Conservation (phyloP, 1,139 yeast genomes). For the Chernovozyma aurita region DNA sequence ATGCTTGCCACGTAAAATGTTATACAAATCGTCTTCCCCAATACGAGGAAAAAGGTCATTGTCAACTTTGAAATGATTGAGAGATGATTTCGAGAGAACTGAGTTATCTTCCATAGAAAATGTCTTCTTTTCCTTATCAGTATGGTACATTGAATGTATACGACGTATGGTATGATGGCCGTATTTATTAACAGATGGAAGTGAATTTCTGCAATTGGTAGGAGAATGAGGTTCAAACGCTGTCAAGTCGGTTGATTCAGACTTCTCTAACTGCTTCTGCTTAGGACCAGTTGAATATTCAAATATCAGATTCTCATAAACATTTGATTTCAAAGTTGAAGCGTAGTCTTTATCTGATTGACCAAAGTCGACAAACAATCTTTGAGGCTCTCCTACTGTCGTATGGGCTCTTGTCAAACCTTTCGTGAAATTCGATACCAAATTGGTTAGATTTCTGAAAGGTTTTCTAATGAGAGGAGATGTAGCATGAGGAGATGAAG, state of each 20-base stretch:
- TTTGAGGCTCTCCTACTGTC: slow-evolving; percentile 1
- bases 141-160: slow-evolving; percentile 64
- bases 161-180: slow-evolving; percentile 41
- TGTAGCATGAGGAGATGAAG: neutral
- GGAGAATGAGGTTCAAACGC: neutral
- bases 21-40: slow-evolving; percentile 56
- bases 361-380: neutral
- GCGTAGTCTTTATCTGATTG: neutral
- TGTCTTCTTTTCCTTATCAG: slow-evolving; percentile 32
- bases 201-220: neutral
- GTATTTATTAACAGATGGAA: neutral
- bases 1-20: slow-evolving; percentile 57
- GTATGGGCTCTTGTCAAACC: slow-evolving; percentile 13
- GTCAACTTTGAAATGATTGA: slow-evolving; percentile 43
- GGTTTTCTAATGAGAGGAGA: slow-evolving; percentile 22
- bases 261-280: neutral
- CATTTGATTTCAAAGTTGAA: too few relatives aligned
- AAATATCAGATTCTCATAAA: too few relatives aligned
- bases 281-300: neutral
- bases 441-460: slow-evolving; percentile 12
- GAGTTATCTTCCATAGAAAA: slow-evolving; percentile 34
- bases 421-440: slow-evolving; percentile 4
- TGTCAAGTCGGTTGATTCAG: neutral
- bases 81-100: slow-evolving; percentile 33
- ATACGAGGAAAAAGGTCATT: slow-evolving; percentile 77